A percentile compares a stretch with the other conserved stretches of the same genome.
These are phyloP conservation scores for Dictyophora rubrovolvata DNA, from an alignment of 768 basidiomycete genomes.

Conservation along the genomic window DNA sequence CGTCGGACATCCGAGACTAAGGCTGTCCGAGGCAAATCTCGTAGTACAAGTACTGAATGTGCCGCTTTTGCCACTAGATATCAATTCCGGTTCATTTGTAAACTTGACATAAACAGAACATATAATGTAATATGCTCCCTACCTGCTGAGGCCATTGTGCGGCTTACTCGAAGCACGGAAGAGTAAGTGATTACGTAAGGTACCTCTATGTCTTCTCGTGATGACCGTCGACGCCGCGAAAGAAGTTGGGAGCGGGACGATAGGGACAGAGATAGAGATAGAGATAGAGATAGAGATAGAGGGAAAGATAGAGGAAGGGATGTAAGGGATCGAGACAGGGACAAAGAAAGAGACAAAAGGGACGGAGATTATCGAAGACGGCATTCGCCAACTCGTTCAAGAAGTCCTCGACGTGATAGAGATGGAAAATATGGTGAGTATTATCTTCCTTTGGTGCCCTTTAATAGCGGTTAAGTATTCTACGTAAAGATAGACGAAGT, in stretches of 20 bases:
- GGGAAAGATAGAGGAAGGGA: constrained; percentile 23
- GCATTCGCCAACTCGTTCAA: constrained; percentile 15
- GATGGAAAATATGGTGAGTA: constrained; percentile 4
- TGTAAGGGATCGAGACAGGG: constrained; percentile 24
- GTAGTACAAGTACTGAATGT: constrained; percentile 18
- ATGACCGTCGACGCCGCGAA: constrained; percentile 47
- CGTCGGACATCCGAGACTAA: constrained; percentile 44
- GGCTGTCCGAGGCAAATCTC: constrained; percentile 40
- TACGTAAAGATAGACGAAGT: constrained; percentile 6
- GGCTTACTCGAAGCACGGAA: too few relatives aligned
- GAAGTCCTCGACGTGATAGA: constrained; percentile 13
- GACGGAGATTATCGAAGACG: constrained; percentile 18
- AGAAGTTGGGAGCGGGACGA: constrained; percentile 47
- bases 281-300: constrained; percentile 27
- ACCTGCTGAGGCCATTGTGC: too few relatives aligned
- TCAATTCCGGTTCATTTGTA: too few relatives aligned
- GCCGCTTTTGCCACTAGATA: neutral
- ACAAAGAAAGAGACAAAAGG: constrained; percentile 21
- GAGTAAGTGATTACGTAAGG: neutral
- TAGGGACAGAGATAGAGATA: constrained; percentile 38
- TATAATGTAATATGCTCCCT: neutral
- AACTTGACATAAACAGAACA: too few relatives aligned
- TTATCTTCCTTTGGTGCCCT: neutral
- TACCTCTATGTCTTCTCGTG: constrained; percentile 44
- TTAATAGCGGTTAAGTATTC: neutral